Conservation (phyloP, 2,329 filamentous ascomycete genomes). For the Fusarium sacchari region DNA sequence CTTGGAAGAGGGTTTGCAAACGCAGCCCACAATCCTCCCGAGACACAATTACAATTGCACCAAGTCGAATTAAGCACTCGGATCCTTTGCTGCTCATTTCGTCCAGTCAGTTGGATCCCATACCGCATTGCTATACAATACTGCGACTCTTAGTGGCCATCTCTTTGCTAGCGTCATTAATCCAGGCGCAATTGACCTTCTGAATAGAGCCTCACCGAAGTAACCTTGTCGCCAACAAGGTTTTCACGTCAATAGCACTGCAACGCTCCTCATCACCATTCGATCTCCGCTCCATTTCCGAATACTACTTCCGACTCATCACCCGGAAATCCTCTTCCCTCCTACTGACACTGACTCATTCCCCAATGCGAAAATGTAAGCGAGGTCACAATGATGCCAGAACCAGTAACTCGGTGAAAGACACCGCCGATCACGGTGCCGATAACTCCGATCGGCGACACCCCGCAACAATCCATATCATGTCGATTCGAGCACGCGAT, state of each 20-base stretch:
- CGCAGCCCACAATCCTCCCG: fast-evolving
- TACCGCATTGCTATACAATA: too few species aligned
- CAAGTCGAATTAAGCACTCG: not conserved
- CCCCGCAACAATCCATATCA: constrained; percentile 14
- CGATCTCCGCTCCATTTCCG: constrained; percentile 3
- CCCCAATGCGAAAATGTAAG: not conserved
- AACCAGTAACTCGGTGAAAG: constrained; percentile 20
- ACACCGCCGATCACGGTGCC: constrained; percentile 26
- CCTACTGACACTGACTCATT: not conserved
- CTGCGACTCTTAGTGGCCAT: not conserved
- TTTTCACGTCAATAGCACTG: not conserved
- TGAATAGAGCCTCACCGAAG: not conserved
- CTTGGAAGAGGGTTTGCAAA: not conserved
- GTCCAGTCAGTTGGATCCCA: not conserved
- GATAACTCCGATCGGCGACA: constrained; percentile 26
- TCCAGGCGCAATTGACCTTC: not conserved
- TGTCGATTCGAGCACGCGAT: not conserved
- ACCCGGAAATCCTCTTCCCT: not conserved
- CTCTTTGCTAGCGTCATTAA: too few species aligned
- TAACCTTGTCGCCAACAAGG: not conserved
- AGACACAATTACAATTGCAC: fast-evolving
- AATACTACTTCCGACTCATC: not conserved
- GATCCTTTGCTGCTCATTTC: too few species aligned
- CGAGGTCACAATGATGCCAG: constrained; percentile 10
- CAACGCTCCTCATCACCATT: not conserved